Percentiles rank a stretch among this genome's conserved stretches.
phyloP scores from a whole-genome alignment of 768 basidiomycete species.

The Pulveroboletus frians region DNA sequence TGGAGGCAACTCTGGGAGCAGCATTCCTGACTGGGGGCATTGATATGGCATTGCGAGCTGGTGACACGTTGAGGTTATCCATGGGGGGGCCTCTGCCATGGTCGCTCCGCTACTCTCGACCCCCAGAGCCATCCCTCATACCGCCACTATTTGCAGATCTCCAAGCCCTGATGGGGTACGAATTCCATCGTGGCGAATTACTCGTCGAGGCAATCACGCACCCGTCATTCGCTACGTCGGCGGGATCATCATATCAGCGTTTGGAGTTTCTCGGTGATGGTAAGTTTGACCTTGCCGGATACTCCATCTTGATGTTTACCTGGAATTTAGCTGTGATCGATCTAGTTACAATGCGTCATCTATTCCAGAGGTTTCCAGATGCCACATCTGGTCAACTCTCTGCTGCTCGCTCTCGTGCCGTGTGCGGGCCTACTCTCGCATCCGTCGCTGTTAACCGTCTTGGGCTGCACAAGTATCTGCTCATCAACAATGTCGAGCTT shows the following conservation, averaged over 20 bases:
- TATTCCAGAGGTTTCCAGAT: conserved; percentile 62
- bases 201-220: conserved; percentile 82
- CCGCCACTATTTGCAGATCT: conserved; percentile 49
- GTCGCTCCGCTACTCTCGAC: conserved; percentile 49
- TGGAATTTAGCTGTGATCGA: conserved; percentile 55
- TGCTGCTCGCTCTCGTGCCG: conserved; percentile 60
- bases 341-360: conserved; percentile 64
- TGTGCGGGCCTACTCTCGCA: conserved; percentile 72
- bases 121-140: conserved; percentile 29
- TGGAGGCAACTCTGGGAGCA: conserved; percentile 82
- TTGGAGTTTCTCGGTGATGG: conserved; percentile 89
- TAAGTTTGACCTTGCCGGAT: conserved; percentile 32
- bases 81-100: conserved; percentile 72
- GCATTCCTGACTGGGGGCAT: conserved; percentile 71
- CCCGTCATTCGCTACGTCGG: conserved; percentile 58
- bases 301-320: conserved; percentile 4
- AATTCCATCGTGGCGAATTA: conserved; percentile 56
- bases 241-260: conserved; percentile 70
- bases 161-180: conserved; percentile 64
- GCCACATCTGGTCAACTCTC: conserved; percentile 77
- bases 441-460: conserved; percentile 62
- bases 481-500: conserved; percentile 66
- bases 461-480: conserved; percentile 60
- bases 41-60: conserved; percentile 57
- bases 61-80: conserved; percentile 59